These are phyloP conservation scores for Saturnispora dispora DNA, from an alignment of 805 yeast genomes.

Conservation along the genomic window DNA sequence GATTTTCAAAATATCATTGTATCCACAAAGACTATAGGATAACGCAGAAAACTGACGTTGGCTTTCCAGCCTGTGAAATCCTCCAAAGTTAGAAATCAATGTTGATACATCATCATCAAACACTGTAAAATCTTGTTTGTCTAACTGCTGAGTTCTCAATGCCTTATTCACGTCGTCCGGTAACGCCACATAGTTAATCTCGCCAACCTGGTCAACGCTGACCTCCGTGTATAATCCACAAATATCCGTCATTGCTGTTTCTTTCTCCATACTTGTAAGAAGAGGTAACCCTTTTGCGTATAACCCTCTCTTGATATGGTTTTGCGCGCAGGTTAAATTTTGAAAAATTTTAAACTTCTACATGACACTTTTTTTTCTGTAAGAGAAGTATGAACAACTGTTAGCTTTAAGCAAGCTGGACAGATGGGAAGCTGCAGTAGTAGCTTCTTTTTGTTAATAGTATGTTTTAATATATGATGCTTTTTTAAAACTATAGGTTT, in stretches of 20 bases:
- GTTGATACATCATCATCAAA: neutral
- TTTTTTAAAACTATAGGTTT: neutral
- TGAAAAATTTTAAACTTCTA: neutral
- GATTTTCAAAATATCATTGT: conserved; percentile 23
- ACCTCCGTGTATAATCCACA: neutral
- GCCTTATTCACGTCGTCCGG: neutral
- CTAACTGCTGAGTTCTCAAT: neutral
- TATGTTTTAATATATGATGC: neutral
- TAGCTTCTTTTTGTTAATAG: neutral
- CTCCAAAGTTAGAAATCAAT: conserved; percentile 12
- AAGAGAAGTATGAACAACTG: neutral
- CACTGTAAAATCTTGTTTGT: neutral
- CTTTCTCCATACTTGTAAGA: neutral
- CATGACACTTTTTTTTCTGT: neutral
- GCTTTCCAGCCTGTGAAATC: conserved; percentile 12
- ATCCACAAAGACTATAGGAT: conserved; percentile 12
- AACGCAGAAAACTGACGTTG: conserved; percentile 16
- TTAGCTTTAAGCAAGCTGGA: neutral
- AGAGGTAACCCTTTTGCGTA: conserved; percentile 1
- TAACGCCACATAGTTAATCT: neutral
- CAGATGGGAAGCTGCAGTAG: neutral
- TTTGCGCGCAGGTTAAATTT: conserved; percentile 1
- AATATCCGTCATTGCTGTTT: neutral
- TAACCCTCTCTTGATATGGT: neutral
- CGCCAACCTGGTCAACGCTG: neutral